Percentiles rank a stretch among this genome's conserved stretches.
phyloP scores from a whole-genome alignment of 345 rosid genomes.

The Acer negundo region DNA sequence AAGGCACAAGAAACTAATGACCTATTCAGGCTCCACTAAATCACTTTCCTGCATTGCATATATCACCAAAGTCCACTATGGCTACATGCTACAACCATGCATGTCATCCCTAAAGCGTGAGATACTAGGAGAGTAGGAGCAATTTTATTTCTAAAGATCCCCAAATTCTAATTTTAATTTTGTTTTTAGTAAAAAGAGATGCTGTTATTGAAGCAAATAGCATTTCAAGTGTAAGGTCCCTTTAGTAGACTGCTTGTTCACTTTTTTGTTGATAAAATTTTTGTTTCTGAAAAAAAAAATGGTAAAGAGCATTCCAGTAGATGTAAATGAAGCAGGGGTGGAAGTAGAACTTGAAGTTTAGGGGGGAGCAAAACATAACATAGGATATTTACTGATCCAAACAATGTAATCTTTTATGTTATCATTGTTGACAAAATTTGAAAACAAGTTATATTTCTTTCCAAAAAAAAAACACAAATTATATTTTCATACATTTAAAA shows the following conservation, averaged over 20 bases:
- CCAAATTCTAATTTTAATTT: neutral
- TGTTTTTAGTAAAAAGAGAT: neutral
- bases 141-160: neutral
- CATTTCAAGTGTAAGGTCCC: neutral
- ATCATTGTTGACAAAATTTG: no score
- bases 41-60: slow-evolving; percentile 5
- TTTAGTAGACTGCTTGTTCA: neutral
- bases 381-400: neutral
- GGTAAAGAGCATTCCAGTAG: neutral
- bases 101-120: neutral
- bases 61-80: slow-evolving; percentile 5
- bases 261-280: neutral
- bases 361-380: no score
- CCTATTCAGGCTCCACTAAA: neutral
- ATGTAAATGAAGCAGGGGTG: neutral
- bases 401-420: neutral
- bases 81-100: slow-evolving; percentile 6
- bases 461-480: no score
- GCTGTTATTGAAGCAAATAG: neutral
- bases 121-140: neutral
- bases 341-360: neutral
- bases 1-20: neutral
- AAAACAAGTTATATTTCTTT: no score
- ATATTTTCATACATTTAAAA: no score
- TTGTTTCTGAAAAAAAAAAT: neutral